These are phyloP conservation scores for Suhomyces sp. DNA, from an alignment of 805 yeast species.

Conservation along the genomic window DNA sequence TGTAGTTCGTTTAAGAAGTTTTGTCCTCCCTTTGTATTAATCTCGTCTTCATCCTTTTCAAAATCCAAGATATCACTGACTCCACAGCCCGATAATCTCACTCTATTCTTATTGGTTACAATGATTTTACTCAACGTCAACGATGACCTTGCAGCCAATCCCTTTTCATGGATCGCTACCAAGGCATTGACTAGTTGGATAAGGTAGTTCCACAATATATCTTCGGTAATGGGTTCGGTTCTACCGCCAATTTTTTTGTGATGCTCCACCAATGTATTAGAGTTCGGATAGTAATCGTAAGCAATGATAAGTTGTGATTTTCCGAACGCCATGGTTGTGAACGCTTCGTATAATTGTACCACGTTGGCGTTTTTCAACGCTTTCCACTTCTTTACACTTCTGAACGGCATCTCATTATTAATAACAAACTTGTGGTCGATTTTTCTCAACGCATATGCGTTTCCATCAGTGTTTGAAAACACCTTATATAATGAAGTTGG, in stretches of 20 bases:
- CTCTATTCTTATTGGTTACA: slow-evolving; percentile 66
- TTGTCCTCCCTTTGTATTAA: slow-evolving; percentile 7
- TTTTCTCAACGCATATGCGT: slow-evolving; percentile 70
- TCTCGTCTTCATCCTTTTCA: slow-evolving; percentile 27
- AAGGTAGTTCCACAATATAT: slow-evolving; percentile 69
- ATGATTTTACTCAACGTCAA: slow-evolving; percentile 68
- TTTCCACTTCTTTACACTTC: slow-evolving; percentile 66
- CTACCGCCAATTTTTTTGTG: slow-evolving; percentile 47
- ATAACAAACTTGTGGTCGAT: slow-evolving; percentile 48
- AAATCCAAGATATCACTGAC: slow-evolving; percentile 60
- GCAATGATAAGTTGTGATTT: slow-evolving; percentile 62
- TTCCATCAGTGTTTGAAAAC: slow-evolving; percentile 73
- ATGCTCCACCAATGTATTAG: slow-evolving; percentile 65
- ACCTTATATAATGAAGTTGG: slow-evolving; percentile 73
- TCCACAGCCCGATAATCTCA: slow-evolving; percentile 71
- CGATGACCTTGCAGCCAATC: slow-evolving; percentile 58
- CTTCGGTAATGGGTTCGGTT: slow-evolving; percentile 57
- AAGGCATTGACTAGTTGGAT: slow-evolving; percentile 74
- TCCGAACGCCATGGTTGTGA: slow-evolving; percentile 83
- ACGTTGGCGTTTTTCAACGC: slow-evolving; percentile 49
- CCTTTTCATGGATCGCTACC: slow-evolving; percentile 59
- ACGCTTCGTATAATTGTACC: slow-evolving; percentile 72
- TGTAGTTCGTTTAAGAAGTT: slow-evolving; percentile 34
- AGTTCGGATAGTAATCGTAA: slow-evolving; percentile 81
- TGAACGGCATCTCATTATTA: slow-evolving; percentile 55